Conservation (phyloP, 2,329 filamentous ascomycete genomes). For the Aspergillus sp. region DNA sequence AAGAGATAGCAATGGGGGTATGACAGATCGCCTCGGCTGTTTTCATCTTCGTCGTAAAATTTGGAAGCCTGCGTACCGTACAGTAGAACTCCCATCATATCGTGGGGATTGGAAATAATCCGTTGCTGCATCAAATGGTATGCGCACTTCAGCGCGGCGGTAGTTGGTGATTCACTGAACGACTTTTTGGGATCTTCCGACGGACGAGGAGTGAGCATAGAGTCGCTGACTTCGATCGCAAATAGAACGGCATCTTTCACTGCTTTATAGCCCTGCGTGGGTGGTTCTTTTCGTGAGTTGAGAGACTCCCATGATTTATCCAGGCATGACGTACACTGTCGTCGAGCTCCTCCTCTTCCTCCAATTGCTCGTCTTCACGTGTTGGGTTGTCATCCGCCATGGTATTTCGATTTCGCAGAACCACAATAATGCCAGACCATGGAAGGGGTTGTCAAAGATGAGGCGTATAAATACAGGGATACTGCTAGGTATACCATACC, state of each 20-base stretch:
- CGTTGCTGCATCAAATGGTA: constrained; percentile 96
- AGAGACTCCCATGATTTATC: no score
- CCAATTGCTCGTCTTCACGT: constrained; percentile 40
- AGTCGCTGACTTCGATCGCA: constrained; percentile 84
- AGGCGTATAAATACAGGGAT: background rate
- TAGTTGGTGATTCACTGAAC: constrained; percentile 72
- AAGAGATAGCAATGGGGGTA: constrained; percentile 94
- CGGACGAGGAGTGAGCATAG: constrained; percentile 73
- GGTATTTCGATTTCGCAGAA: constrained; percentile 3
- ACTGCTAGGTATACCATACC: no score
- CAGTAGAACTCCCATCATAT: constrained; percentile 93
- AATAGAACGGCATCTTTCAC: constrained; percentile 98
- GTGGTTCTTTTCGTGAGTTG: background rate
- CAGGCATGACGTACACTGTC: constrained; percentile 34
- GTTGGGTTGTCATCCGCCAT: constrained; percentile 38
- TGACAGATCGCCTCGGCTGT: constrained; percentile 54
- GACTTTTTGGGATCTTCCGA: constrained; percentile 68
- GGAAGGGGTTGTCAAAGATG: background rate
- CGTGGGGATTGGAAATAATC: constrained; percentile 92
- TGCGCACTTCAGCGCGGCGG: constrained; percentile 87
- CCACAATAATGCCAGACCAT: background rate
- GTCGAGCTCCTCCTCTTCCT: constrained; percentile 48
- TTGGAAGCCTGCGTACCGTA: constrained; percentile 87
- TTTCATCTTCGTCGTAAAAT: constrained; percentile 66
- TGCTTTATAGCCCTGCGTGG: constrained; percentile 72